Base-by-base conservation (phyloP, 1,284 basidiomycete species). In the Cryptococcus amylolentus region DNA sequence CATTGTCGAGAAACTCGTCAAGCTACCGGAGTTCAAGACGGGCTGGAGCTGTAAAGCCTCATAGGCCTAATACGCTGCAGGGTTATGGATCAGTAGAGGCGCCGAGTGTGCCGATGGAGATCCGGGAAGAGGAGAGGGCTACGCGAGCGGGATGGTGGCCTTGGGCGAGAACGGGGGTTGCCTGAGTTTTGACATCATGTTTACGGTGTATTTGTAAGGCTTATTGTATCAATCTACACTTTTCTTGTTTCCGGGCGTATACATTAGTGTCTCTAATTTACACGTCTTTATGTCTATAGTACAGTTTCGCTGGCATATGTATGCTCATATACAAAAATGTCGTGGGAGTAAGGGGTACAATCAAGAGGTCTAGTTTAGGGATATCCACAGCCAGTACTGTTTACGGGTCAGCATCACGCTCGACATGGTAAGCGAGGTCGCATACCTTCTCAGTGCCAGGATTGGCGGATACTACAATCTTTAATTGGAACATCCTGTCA, bases 401-500 rank as follows among this genome's bases (percentile, higher is more conserved):
- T 7, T 43, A 16, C 23, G 7, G 9, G 10, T 20, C 42, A 48
- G 37, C 37, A 41, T 20, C 4, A 37, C 16, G 18, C 14, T 16
- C 44, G 38, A 23, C 39, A 13, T 16, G 8, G 31, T 20, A 13
- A 8, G 23, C 16, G 6, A 18, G 27, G 16, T 9, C 3, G 56
- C 66, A 54, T 39, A 72, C 72, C 63, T 75, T 76, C 43, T 74
- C 71, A 2, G 73, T 76, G 4, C 73, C 73, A 9, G 73, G 66
- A 43, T 57, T 67, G 57, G 45, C 45, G n/a, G 61, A 63, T 13
- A 60, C 57, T 3, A 67, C 61, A 42, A 69, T 55, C 55, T 70
- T 72, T 7, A 64, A 68, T 56, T 73, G 68, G 73, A 93, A 94
- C 91, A 94, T 94, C 50, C 91, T 80, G 73, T 94, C 91, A 68